Conservation (phyloP, 208 protist genomes). For the Polymyxa betae region DNA sequence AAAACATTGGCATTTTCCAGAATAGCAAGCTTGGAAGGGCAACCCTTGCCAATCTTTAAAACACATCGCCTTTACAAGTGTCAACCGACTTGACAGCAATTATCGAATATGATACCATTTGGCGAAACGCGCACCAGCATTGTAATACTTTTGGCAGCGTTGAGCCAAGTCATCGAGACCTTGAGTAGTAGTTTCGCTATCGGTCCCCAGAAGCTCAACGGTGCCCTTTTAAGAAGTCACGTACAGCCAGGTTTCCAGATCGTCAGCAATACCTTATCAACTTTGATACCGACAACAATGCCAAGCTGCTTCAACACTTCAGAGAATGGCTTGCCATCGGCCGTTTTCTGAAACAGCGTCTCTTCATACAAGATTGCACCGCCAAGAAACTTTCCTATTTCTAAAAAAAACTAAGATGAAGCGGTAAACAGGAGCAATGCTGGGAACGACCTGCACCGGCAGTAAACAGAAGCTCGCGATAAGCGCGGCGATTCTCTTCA, state of each 20-base stretch:
- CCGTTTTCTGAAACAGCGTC: conserved; percentile 87
- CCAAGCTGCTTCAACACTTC: conserved; percentile 80
- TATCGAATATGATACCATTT: conserved; percentile 87
- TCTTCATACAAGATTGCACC: conserved; percentile 95
- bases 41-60: conserved; percentile 86
- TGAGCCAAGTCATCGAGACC: conserved; percentile 88
- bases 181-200: conserved; percentile 88
- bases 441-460: conserved; percentile 52
- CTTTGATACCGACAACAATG: conserved; percentile 91
- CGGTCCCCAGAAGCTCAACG: conserved; percentile 79
- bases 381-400: conserved; percentile 83
- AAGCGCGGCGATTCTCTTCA: conserved; percentile 87
- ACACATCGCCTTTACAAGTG: conserved; percentile 71
- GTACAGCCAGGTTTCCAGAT: background rate
- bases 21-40: conserved; percentile 84
- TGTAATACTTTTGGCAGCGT: conserved; percentile 87
- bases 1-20: conserved; percentile 87
- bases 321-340: conserved; percentile 82
- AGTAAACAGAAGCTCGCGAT: conserved; percentile 85
- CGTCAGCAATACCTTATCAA: conserved; percentile 75
- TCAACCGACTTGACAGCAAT: background rate
- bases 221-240: conserved; percentile 65
- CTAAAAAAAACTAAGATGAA: background rate
- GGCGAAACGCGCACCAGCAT: conserved; percentile 90
- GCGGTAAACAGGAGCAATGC: background rate